A percentile compares a stretch with the other conserved stretches of the same genome.
Conservation (phyloP, 768 basidiomycete genomes). For the Mycena latifolia region DNA sequence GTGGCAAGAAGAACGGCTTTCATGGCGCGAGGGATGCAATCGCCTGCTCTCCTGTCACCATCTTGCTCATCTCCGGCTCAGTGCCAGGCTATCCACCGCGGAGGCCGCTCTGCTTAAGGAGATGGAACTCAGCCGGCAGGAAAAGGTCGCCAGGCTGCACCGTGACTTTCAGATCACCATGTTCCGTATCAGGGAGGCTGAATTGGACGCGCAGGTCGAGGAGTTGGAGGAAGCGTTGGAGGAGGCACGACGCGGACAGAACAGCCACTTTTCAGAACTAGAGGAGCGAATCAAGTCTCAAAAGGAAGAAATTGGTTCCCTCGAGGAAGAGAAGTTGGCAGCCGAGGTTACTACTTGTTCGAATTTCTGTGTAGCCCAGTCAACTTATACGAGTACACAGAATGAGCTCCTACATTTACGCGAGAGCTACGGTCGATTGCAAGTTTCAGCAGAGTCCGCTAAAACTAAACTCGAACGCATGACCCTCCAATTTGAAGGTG, state of each 20-base stretch:
- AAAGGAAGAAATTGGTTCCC: conserved; percentile 51
- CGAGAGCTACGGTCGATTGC: conserved; percentile 62
- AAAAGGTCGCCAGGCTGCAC: conserved; percentile 70
- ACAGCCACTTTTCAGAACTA: conserved; percentile 16
- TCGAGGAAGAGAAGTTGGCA: conserved; percentile 58
- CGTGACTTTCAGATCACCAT: conserved; percentile 77
- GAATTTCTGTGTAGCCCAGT: not conserved
- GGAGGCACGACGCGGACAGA: conserved; percentile 9
- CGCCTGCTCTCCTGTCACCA: conserved; percentile 73
- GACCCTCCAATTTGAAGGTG: conserved; percentile 68
- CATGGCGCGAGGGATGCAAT: conserved; percentile 70
- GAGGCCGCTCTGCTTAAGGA: conserved; percentile 63
- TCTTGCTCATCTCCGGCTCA: conserved; percentile 71
- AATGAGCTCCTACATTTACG: conserved; percentile 55
- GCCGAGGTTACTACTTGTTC: conserved; percentile 54
- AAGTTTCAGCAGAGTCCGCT: conserved; percentile 59
- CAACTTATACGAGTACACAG: conserved; percentile 43
- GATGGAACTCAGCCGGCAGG: conserved; percentile 65
- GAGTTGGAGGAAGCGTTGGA: conserved; percentile 62
- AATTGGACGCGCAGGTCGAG: conserved; percentile 65
- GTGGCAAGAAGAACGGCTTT: conserved; percentile 64
- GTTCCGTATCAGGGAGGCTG: conserved; percentile 73
- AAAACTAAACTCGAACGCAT: conserved; percentile 68
- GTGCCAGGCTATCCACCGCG: conserved; percentile 66
- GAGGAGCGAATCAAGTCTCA: conserved; percentile 41